Percentiles rank a stretch among this genome's conserved stretches.
phyloP scores from a whole-genome alignment of 768 basidiomycete species.

The Suillus ampliporus region DNA sequence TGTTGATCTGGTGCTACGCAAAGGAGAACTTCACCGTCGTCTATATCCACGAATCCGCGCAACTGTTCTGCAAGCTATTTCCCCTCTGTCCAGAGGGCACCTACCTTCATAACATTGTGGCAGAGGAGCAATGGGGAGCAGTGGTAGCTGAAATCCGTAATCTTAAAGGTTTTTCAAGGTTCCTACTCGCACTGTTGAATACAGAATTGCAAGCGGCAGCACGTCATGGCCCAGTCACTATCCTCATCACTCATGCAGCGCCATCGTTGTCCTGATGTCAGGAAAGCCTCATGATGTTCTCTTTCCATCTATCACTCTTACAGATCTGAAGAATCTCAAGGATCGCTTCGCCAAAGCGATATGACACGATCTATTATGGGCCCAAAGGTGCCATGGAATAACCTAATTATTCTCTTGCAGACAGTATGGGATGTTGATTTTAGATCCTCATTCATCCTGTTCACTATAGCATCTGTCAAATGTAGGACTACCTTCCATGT shows the following conservation, averaged over 20 bases:
- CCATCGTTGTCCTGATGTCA: constrained; percentile 14
- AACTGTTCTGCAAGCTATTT: too few species aligned
- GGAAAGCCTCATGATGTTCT: constrained; percentile 14
- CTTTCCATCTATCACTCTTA: constrained; percentile 22
- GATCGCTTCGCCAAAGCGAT: constrained; percentile 10
- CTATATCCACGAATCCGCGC: constrained; percentile 22
- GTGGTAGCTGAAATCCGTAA: constrained; percentile 16
- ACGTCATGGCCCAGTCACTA: constrained; percentile 27
- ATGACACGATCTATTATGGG: constrained; percentile 10
- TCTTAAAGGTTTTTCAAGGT: constrained; percentile 20
- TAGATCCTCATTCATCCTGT: too few species aligned
- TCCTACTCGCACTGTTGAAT: constrained; percentile 20
- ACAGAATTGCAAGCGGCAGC: constrained; percentile 13
- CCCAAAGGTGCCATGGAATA: constrained; percentile 20
- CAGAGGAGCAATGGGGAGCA: background rate
- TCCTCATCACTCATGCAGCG: constrained; percentile 21
- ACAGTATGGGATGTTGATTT: constrained; percentile 6
- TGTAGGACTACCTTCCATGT: too few species aligned
- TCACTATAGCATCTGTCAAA: too few species aligned
- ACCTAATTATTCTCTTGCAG: constrained; percentile 6
- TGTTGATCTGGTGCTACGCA: constrained; percentile 16
- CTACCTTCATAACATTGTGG: too few species aligned
- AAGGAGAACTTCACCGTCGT: constrained; percentile 8
- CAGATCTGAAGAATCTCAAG: constrained; percentile 17
- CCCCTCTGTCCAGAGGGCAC: too few species aligned